phyloP scores from a whole-genome alignment of 441 rosid genomes.

The Erysimum cheiri region DNA sequence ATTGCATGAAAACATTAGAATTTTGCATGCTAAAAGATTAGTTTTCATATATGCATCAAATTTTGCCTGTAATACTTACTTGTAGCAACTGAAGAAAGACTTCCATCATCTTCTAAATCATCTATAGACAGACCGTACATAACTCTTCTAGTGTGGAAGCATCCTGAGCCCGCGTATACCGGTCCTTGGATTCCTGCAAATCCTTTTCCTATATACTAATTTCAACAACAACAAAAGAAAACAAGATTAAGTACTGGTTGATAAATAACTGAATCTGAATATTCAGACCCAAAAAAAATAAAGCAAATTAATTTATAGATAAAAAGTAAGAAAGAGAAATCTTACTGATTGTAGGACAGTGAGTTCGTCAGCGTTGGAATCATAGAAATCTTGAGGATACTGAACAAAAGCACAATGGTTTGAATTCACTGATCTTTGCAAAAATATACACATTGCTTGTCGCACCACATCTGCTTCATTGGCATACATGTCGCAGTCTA shows the following conservation, averaged over 20 bases:
- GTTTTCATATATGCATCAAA: background rate
- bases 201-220: constrained; percentile 49
- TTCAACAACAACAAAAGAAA: background rate
- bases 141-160: constrained; percentile 63
- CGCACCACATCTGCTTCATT: constrained; percentile 42
- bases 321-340: background rate
- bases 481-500: constrained; percentile 46
- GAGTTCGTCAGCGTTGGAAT: constrained; percentile 29
- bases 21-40: background rate
- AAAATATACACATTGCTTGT: constrained; percentile 40
- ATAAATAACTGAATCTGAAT: too few species aligned
- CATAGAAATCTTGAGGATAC: constrained; percentile 43
- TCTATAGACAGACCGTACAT: constrained; percentile 51
- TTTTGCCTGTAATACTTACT: constrained; percentile 15
- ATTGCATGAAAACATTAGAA: background rate
- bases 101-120: constrained; percentile 38
- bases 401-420: constrained; percentile 43
- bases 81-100: constrained; percentile 21
- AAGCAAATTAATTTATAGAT: background rate
- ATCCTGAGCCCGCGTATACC: constrained; percentile 58
- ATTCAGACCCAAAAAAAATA: background rate
- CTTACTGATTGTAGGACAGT: constrained; percentile 29
- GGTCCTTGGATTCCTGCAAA: constrained; percentile 68
- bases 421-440: background rate
- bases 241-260: background rate